These are phyloP conservation scores for Cryomyces minteri DNA, from an alignment of 495 filamentous ascomycete species.

Conservation along the genomic window DNA sequence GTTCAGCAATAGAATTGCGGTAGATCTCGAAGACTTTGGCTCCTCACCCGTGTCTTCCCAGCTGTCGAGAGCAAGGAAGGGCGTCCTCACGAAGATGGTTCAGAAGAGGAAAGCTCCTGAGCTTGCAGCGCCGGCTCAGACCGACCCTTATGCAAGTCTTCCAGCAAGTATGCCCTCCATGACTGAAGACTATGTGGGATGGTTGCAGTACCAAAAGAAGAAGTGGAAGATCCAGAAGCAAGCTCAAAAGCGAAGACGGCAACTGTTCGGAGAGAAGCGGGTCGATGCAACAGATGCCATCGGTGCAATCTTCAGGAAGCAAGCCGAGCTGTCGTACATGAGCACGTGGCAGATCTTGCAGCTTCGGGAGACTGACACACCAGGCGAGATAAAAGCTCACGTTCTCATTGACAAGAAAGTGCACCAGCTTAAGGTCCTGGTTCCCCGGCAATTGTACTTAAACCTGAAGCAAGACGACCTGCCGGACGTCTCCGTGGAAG, in stretches of 20 bases:
- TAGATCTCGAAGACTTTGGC: conserved; percentile 77
- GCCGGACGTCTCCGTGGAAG: conserved; percentile 75
- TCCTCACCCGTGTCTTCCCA: conserved; percentile 19
- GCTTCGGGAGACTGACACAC: conserved; percentile 56
- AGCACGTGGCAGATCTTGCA: conserved; percentile 93
- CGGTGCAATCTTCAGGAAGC: conserved; percentile 74
- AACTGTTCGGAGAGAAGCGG: conserved; percentile 79
- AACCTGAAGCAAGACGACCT: conserved; percentile 76
- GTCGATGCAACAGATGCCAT: conserved; percentile 51
- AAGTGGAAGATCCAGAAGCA: conserved; percentile 99
- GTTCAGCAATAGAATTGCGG: conserved; percentile 35
- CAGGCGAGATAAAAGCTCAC: conserved; percentile 74
- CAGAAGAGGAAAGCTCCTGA: conserved; percentile 79
- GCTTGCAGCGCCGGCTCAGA: conserved; percentile 25
- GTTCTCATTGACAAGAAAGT: conserved; percentile 88
- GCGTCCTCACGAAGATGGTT: conserved; percentile 41
- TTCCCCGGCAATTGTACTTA: conserved; percentile 65
- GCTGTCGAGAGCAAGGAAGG: conserved; percentile 44
- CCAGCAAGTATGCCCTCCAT: conserved; percentile 75
- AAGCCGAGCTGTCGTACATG: conserved; percentile 73
- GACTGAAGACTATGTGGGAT: conserved; percentile 71
- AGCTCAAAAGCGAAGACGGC: conserved; percentile 67
- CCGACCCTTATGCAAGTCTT: conserved; percentile 68
- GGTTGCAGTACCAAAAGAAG: conserved; percentile 89
- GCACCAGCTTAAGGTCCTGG: conserved; percentile 71